Evolutionary conservation across 225 moss, liverwort and hornwort genomes (phyloP), one percentile per base, ranked within the genome.

Genomic region (Pseudoscleropodium purum): DNA sequence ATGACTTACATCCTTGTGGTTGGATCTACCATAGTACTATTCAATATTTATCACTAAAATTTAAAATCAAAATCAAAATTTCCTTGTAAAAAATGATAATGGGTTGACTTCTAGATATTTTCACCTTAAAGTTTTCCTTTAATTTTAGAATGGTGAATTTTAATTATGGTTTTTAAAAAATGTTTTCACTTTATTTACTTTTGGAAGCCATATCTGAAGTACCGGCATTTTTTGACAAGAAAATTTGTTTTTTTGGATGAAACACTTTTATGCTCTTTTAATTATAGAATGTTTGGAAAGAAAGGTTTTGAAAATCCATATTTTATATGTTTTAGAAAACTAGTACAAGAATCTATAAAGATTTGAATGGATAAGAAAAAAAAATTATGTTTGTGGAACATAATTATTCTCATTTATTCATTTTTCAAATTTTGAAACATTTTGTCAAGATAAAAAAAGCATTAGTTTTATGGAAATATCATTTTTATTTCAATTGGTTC

Each of bases 361-460:
- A 39, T 15, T 72, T 72, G 15, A 41, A 72, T 15, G 26, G 9
- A 8, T 1, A 1, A 72, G 15, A 41, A 41, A 70, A 24, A 23
- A 39, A 3, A 7, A 9, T 41, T 41, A 16, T 26, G 5, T 25
- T 0, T 5, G 0, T 0, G 1, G 0, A 15, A 27, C 9, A 41
- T 72, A 51, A 51, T 51, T 51, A 39, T 5, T 27, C 3, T 27
- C 26, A 72, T 41, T 72, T 41, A 41, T 15, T 41, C 9, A 27
- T 26, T 41, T 13, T 26, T 72, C 5, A 41, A 41, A 41, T 5
- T 26, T 41, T 72, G 13, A 70, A 70, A 14, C 1, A 7, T 25
- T 72, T 41, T 41, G 7, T 25, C 2, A 70, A 39, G 7, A 39
- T 39, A 25, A 41, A 70, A 41, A 41, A 1, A 5, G 25, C 2